phyloP scores from a whole-genome alignment of 148 eudicot species.

The Rhododendron ovatum region DNA sequence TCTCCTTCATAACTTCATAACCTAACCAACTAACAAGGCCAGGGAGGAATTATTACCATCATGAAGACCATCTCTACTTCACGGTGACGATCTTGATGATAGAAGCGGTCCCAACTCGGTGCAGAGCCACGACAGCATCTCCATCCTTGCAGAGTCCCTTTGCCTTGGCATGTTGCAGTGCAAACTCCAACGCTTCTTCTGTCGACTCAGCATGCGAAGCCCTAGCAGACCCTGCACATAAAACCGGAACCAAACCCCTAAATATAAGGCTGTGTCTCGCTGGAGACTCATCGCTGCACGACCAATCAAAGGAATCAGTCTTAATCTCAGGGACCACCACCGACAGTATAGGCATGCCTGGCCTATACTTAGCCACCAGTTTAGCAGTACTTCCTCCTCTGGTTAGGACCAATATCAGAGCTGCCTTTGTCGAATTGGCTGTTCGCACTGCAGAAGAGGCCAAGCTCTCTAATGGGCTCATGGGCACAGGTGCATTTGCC shows the following conservation, averaged over 20 bases:
- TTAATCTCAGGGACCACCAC: slow-evolving; percentile 50
- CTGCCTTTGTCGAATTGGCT: slow-evolving; percentile 40
- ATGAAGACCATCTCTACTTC: slow-evolving; percentile 15
- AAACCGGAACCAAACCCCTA: slow-evolving; percentile 44
- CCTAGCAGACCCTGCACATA: slow-evolving; percentile 47
- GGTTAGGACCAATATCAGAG: slow-evolving; percentile 42
- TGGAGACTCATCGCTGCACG: slow-evolving; percentile 50
- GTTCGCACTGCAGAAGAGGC: slow-evolving; percentile 52
- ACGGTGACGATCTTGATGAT: slow-evolving; percentile 43
- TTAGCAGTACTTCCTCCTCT: slow-evolving; percentile 53
- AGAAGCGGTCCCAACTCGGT: slow-evolving; percentile 48
- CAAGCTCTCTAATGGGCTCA: slow-evolving; percentile 51
- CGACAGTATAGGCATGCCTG: slow-evolving; percentile 46
- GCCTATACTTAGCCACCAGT: slow-evolving; percentile 51
- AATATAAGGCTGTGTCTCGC: slow-evolving; percentile 47
- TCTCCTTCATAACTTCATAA: background rate
- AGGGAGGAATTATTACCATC: background rate
- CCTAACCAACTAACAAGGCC: background rate
- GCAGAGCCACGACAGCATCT: slow-evolving; percentile 49
- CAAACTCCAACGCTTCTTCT: slow-evolving; percentile 44
- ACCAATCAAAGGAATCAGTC: slow-evolving; percentile 52
- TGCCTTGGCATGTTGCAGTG: slow-evolving; percentile 38
- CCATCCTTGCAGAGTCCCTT: slow-evolving; percentile 46
- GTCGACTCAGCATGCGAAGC: slow-evolving; percentile 52
- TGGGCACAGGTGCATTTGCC: slow-evolving; percentile 49